Base-by-base conservation (phyloP, 257 asterid genomes). In the Linaria vulgaris region DNA sequence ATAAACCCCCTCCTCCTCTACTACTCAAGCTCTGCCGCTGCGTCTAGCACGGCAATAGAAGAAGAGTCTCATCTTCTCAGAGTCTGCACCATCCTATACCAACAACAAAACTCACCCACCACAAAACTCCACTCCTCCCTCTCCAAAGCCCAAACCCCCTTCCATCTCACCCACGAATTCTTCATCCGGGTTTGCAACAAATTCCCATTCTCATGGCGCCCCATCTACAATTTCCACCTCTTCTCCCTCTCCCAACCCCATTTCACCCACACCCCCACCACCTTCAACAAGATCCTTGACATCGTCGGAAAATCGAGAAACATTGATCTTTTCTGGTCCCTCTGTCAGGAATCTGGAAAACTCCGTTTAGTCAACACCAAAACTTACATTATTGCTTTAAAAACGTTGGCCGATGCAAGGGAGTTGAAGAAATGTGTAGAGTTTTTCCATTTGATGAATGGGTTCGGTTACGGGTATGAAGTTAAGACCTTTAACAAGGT, bases 31-130 rank as follows among this genome's bases (percentile, higher is more conserved):
- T 12, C 68, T 50, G 13, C 70, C 43, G 11, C 75, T 53, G 15
- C 56, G 20, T 13, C 61, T 60, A 27, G 71, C 57, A 34, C 72
- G n/a, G 3, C 72, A 54, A 76, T 85, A 5, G 63, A 86, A 5
- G 64, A 88, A 31, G 86, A 84, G 69, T 72, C 86, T 61, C 94
- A 86, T 53, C 88, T 91, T 46, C 77, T 83, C 48, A 78, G 88
- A 69, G 84, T 91, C 46, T 91, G 87, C 75, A 91, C 95, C 19
- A 67, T 92, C 69, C 97, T 92, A 78, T 87, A 89, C 87, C 99
- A 89, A 46, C 97, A 92, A 60, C 97, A 92, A 23, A 54, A 82
- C 68, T 81, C 91, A 65, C 60, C 94, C 0, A 74, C 77, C 14
- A 48, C 74, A 30, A 86, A 74, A 58, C 90, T 89, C 77, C 88